Base-by-base conservation (phyloP, 768 basidiomycete species). In the Leccinellum luteum region DNA sequence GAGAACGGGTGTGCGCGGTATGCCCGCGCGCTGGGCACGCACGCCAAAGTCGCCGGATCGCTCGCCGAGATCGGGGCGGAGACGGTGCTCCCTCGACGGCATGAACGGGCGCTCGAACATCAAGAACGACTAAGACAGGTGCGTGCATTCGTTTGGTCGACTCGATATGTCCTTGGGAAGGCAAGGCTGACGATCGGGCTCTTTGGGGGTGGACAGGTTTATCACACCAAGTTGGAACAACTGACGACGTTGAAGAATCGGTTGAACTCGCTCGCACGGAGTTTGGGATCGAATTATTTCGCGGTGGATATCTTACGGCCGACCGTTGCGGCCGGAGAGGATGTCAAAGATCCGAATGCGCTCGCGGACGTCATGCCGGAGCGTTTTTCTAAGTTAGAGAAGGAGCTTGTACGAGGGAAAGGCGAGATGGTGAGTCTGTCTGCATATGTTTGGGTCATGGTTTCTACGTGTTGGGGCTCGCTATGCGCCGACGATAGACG, bases 121-220 rank as follows among this genome's bases (percentile, higher is more conserved):
- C 87, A 91, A 68, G 91, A 92, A 69, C 90, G 87, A 63, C 72
- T 92, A 54, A 78, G 87, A 69, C 90, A 92, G 78, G 90, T 86
- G 63, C 64, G 85, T 59, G 10, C n/a, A n/a, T 4, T 41, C n/a
- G 38, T n/a, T n/a, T 7, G 25, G n/a, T 51, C 30, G 51, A 35
- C 52, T 6, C 23, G 19, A 45, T 45, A 3, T 12, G 19, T n/a
- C 17, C 35, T 35, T 35, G 17, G 8, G 8, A 0, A 19, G 38
- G 9, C 38, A 41, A 41, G 38, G 10, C 38, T 41, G n/a, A 41
- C 38, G 38, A 19, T 41, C 17, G 45, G 15, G 2, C 23, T 23
- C 1, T 23, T n/a, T 23, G 19, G 48, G n/a, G 41, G 47, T 45
- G 43, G 48, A 19, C 57, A 89, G 84, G 69, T 87, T 31, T 90